Evolutionary conservation across 345 rosid genomes (phyloP).

Genomic region (Moricandia arvensis): DNA sequence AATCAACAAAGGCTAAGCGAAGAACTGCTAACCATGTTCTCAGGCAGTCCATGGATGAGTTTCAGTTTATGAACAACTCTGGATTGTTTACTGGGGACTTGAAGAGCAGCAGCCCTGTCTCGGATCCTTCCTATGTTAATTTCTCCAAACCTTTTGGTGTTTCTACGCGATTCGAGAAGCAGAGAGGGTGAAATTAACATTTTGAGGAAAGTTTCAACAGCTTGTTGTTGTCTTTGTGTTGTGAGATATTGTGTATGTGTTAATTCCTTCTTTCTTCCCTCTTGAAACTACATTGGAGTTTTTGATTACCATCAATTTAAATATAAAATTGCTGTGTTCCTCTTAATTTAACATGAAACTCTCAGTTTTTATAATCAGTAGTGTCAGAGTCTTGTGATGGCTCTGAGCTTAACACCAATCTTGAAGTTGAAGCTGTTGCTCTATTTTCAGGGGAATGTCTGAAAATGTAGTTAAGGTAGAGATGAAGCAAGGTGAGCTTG

Average conservation of each 20-base stretch:
- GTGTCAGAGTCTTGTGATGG: constrained; percentile 42
- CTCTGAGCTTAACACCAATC: constrained; percentile 74
- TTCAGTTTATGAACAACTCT: constrained; percentile 64
- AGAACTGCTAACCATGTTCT: constrained; percentile 45
- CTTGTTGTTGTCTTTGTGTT: constrained; percentile 55
- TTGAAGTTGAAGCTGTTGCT: constrained; percentile 80
- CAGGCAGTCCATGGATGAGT: constrained; percentile 93
- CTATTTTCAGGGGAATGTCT: constrained; percentile 79
- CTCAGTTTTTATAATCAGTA: neutral
- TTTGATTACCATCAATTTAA: constrained; percentile 14
- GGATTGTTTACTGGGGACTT: constrained; percentile 47
- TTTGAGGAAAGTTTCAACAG: constrained; percentile 46
- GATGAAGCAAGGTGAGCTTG: constrained; percentile 43
- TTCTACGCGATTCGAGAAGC: constrained; percentile 45
- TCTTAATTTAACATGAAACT: neutral
- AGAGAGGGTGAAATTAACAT: constrained; percentile 27
- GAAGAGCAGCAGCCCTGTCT: constrained; percentile 39
- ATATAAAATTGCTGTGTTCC: constrained; percentile 3
- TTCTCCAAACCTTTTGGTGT: constrained; percentile 53
- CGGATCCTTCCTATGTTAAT: constrained; percentile 46
- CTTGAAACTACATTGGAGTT: constrained; percentile 32
- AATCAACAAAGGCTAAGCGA: constrained; percentile 84
- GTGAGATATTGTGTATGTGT: constrained; percentile 33
- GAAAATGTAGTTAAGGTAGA: constrained; percentile 60
- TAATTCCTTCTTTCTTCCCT: constrained; percentile 13